Base-by-base conservation (phyloP, 106 monocot species). In the Allium sativum region DNA sequence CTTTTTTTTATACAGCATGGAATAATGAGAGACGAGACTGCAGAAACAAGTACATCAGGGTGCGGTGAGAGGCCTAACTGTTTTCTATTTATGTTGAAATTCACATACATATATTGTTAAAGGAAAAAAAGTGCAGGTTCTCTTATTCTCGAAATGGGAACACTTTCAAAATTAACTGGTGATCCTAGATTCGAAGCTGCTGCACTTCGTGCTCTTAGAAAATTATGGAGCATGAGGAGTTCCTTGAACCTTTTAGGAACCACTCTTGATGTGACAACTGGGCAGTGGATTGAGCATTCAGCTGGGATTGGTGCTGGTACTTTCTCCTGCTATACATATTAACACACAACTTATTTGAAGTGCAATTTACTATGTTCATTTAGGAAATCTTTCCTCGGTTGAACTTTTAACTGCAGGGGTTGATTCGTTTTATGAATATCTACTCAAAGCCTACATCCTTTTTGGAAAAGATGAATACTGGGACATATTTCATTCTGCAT, bases 131-230 rank as follows among this genome's bases (percentile, higher is more conserved):
- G 59, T 80, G 21, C 75, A 94, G 93, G 89, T 58, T 94, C 93
- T 66, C 81, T 94, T n/a, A 86, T 94, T 66, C 93, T 94, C 68
- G 93, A 89, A 86, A 94, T 94, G 89, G 93, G 93, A 70, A 76
- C 76, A 58, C 67, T 94, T 15, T 89, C 93, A 52, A 72, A 86
- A 61, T 66, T 94, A 62, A 86, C 93, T 46, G 86, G 89, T 62
- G 83, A 94, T 67, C 67, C 66, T 54, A 81, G 76, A 55, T 94
- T 72, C 79, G 89, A 94, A 81, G 72, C 51, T 71, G 82, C 81
- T 45, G 93, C 93, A 60, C 67, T 83, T 67, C 82, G 74, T 62
- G 93, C 93, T 64, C 86, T 94, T 16, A 79, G 77, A 57, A 89
- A 81, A 76, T 77, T 94, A 67, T 89, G 89, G 93, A 94, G 81